phyloP scores from a whole-genome alignment of 208 protist genomes.

The Trypanosoma boissoni region DNA sequence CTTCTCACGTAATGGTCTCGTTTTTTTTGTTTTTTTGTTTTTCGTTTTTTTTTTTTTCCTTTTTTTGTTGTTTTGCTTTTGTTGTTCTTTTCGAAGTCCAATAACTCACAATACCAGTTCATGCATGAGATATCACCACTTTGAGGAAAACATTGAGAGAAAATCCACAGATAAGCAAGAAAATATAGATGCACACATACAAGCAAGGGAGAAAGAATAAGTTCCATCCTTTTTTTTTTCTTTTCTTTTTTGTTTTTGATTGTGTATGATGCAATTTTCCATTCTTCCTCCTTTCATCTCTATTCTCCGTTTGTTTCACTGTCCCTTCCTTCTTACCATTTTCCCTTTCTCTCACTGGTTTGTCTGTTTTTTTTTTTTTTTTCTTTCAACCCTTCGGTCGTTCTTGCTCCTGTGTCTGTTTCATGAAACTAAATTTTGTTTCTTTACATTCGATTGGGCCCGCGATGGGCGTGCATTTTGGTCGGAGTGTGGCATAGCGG shows the following conservation, averaged over 20 bases:
- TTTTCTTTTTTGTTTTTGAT: not conserved
- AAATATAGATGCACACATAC: too few relatives aligned
- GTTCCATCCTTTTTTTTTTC: not conserved
- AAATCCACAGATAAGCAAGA: too few relatives aligned
- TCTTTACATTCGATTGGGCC: too few relatives aligned
- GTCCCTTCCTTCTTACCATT: too few relatives aligned
- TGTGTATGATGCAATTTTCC: not conserved
- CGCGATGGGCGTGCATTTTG: slow-evolving; percentile 44
- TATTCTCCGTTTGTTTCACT: too few relatives aligned
- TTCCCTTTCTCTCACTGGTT: not conserved
- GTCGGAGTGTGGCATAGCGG: slow-evolving; percentile 90
- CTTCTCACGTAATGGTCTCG: not conserved
- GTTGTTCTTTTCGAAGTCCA: too few relatives aligned
- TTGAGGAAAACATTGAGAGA: too few relatives aligned
- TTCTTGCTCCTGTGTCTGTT: not conserved
- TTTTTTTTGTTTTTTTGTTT: slow-evolving; percentile 1
- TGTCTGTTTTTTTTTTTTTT: not conserved
- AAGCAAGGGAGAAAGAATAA: slow-evolving; percentile 18
- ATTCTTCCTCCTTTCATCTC: not conserved
- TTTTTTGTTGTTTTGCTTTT: not conserved
- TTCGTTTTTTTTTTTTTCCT: not conserved
- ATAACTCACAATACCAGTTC: too few relatives aligned
- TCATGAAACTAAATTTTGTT: not conserved
- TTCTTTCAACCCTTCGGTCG: too few relatives aligned
- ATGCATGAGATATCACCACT: too few relatives aligned